phyloP scores from a whole-genome alignment of 257 asterid genomes.

The Forsythia suspensa region DNA sequence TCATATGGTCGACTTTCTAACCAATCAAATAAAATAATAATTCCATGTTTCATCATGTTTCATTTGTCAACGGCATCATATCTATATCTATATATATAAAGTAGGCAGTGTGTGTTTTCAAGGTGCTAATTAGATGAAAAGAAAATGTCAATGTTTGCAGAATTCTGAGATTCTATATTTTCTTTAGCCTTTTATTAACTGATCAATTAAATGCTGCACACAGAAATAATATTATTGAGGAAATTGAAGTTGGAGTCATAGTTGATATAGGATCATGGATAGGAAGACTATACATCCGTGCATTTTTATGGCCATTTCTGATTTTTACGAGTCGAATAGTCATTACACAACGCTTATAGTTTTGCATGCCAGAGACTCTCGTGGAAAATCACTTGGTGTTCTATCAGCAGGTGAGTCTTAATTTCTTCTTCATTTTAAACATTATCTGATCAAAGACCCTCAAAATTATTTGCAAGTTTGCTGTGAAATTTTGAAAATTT shows the following conservation, averaged over 20 bases:
- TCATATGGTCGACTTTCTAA: background rate
- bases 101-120: too few relatives aligned
- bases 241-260: conserved; percentile 17
- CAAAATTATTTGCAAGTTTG: background rate
- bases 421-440: background rate
- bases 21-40: background rate
- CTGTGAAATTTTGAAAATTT: too few relatives aligned
- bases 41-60: background rate
- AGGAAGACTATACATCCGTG: conserved; percentile 10
- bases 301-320: conserved; percentile 24
- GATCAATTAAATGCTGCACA: background rate
- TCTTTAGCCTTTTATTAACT: background rate
- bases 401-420: background rate
- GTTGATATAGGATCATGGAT: conserved; percentile 21
- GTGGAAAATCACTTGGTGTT: background rate
- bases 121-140: background rate
- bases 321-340: background rate
- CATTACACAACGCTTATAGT: conserved; percentile 4
- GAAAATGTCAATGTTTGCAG: background rate
- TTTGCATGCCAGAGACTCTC: background rate
- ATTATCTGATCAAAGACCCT: background rate
- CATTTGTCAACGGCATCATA: background rate
- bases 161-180: background rate
- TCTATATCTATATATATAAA: too few relatives aligned
- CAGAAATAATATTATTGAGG: background rate